These are phyloP conservation scores for Zymoseptoria brevis DNA, from an alignment of 2,329 filamentous ascomycete species.

Conservation along the genomic window DNA sequence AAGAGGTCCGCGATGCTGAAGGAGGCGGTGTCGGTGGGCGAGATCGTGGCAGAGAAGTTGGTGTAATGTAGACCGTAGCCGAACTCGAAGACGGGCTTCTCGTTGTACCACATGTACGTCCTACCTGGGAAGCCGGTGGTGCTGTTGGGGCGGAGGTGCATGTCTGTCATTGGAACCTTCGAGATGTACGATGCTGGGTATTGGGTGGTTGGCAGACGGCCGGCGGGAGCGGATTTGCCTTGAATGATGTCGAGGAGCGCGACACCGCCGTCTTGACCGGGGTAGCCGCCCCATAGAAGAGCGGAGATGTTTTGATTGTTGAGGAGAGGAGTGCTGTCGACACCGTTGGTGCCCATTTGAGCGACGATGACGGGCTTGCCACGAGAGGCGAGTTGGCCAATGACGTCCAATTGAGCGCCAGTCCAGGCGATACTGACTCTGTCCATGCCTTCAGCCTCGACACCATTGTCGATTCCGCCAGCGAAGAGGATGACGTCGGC, in stretches of 20 bases:
- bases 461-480: conserved; percentile 47
- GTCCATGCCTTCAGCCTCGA: conserved; percentile 48
- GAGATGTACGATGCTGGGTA: conserved; percentile 48
- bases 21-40: conserved; percentile 5
- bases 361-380: conserved; percentile 47
- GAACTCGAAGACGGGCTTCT: conserved; percentile 45
- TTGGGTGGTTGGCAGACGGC: conserved; percentile 48
- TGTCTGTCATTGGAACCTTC: conserved; percentile 48
- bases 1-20: conserved; percentile 34
- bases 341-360: conserved; percentile 44
- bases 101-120: conserved; percentile 53
- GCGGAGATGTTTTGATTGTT: conserved; percentile 43
- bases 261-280: conserved; percentile 51
- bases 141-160: conserved; percentile 44
- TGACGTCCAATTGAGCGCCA: conserved; percentile 43
- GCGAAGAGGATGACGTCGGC: conserved; percentile 49
- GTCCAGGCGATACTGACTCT: conserved; percentile 47
- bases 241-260: conserved; percentile 49
- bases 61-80: conserved; percentile 54
- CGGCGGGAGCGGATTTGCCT: conserved; percentile 45
- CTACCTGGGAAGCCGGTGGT: conserved; percentile 41
- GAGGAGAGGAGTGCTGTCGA: conserved; percentile 46
- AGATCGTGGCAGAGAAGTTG: conserved; percentile 36
- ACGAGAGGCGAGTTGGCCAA: conserved; percentile 39
- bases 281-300: conserved; percentile 52